Percentiles rank a stretch among this genome's conserved stretches.
These are phyloP conservation scores for Isabelozyma heimii DNA, from an alignment of 805 yeast genomes.

Conservation along the genomic window DNA sequence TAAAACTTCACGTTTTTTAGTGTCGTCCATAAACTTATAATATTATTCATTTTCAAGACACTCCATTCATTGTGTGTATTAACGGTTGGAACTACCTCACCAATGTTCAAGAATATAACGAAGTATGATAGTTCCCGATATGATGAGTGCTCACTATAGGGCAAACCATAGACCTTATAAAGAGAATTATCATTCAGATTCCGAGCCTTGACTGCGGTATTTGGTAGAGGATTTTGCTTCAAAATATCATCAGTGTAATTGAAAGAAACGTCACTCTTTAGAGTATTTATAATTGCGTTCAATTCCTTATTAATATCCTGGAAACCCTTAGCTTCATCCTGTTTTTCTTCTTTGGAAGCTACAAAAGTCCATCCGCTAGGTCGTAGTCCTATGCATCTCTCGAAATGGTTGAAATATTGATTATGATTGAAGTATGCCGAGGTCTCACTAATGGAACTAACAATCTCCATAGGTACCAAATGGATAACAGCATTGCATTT, in stretches of 20 bases:
- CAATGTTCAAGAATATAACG: slow-evolving; percentile 49
- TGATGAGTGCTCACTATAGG: slow-evolving; percentile 94
- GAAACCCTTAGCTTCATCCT: neutral
- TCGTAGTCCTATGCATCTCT: slow-evolving; percentile 64
- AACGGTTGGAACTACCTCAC: slow-evolving; percentile 77
- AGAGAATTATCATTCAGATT: slow-evolving; percentile 19
- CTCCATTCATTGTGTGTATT: slow-evolving; percentile 31
- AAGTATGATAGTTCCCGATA: slow-evolving; percentile 75
- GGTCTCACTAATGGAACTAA: slow-evolving; percentile 43
- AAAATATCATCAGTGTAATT: slow-evolving; percentile 27
- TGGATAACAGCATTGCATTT: slow-evolving; percentile 60
- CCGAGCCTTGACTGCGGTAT: slow-evolving; percentile 8
- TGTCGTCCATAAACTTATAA: slow-evolving; percentile 29
- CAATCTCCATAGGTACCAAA: slow-evolving; percentile 65
- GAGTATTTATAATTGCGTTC: slow-evolving; percentile 5
- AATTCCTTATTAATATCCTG: neutral
- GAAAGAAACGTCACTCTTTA: slow-evolving; percentile 17
- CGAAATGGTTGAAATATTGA: slow-evolving; percentile 44
- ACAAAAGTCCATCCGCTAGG: slow-evolving; percentile 91
- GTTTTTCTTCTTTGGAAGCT: slow-evolving; percentile 1
- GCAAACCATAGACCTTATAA: slow-evolving; percentile 58
- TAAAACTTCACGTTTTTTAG: slow-evolving; percentile 11
- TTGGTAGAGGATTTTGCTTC: slow-evolving; percentile 19
- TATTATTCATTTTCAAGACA: slow-evolving; percentile 27
- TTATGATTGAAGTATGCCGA: slow-evolving; percentile 48